These are phyloP conservation scores for Neoascochyta sp. DNA, from an alignment of 2,329 filamentous ascomycete species.

Conservation along the genomic window DNA sequence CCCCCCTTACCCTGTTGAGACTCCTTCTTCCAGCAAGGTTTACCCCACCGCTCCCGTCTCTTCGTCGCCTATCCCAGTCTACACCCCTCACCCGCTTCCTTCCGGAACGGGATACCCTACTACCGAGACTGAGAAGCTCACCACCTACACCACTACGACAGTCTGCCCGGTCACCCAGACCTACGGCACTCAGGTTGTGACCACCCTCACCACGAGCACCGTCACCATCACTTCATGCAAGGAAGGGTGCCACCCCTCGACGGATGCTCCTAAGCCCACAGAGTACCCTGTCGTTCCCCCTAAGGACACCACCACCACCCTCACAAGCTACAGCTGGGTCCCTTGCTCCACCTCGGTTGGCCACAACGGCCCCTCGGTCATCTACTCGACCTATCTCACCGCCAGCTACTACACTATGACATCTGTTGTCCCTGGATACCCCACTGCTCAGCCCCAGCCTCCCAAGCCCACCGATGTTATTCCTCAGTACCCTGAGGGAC, in stretches of 20 bases:
- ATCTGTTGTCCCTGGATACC: slow-evolving; percentile 24
- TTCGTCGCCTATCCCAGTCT: slow-evolving; percentile 6
- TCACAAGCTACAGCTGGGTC: slow-evolving; percentile 36
- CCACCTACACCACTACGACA: slow-evolving; percentile 22
- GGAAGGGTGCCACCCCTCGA: slow-evolving; percentile 28
- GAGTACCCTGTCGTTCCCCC: slow-evolving; percentile 4
- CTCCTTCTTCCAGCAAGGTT: slow-evolving; percentile 7
- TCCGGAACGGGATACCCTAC: too few relatives aligned
- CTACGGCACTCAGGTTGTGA: slow-evolving; percentile 14
- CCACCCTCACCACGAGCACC: slow-evolving; percentile 35
- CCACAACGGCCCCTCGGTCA: slow-evolving; percentile 23
- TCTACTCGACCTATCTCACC: slow-evolving; percentile 42
- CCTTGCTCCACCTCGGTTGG: slow-evolving; percentile 38
- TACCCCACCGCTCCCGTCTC: slow-evolving; percentile 6
- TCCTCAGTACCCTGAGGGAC: slow-evolving; percentile 1
- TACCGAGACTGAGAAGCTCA: slow-evolving; percentile 21
- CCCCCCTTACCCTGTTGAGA: slow-evolving; percentile 1
- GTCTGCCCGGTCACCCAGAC: slow-evolving; percentile 19
- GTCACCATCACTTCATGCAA: slow-evolving; percentile 40
- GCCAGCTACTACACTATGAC: slow-evolving; percentile 30
- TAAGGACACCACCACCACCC: slow-evolving; percentile 23
- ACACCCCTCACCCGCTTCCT: slow-evolving; percentile 1
- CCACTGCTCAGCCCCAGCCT: slow-evolving; percentile 10
- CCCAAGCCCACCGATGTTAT: slow-evolving; percentile 10
- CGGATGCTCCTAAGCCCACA: slow-evolving; percentile 11